Conservation (phyloP, 225 moss, liverwort and hornwort genomes). For the Bryoerythrophyllum caledonicum region DNA sequence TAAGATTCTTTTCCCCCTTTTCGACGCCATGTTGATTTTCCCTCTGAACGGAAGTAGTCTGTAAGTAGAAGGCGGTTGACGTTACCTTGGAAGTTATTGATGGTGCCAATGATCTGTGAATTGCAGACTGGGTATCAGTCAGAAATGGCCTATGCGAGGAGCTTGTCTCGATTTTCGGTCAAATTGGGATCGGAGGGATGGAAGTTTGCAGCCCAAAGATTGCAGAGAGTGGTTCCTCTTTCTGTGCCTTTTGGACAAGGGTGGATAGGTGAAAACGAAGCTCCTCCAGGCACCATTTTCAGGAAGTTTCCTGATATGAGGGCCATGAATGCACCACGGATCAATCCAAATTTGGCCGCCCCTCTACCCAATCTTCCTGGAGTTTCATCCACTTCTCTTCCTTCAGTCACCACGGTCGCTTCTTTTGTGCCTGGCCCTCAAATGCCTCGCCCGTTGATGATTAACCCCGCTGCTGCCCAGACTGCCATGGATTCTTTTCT, state of each 20-base stretch:
- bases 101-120: constrained; percentile 17
- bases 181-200: constrained; percentile 55
- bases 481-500: constrained; percentile 50
- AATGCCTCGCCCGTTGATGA: constrained; percentile 38
- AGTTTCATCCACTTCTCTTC: constrained; percentile 34
- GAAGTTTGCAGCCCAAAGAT: constrained; percentile 56
- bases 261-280: constrained; percentile 64
- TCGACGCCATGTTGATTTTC: background rate
- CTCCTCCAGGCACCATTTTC: constrained; percentile 62
- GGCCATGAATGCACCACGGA: constrained; percentile 26
- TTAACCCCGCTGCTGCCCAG: constrained; percentile 42
- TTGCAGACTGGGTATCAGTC: constrained; percentile 61
- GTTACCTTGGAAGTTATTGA: background rate
- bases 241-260: constrained; percentile 63
- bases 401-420: constrained; percentile 26
- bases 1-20: constrained; percentile 46
- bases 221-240: constrained; percentile 65
- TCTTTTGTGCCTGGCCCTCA: constrained; percentile 39
- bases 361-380: constrained; percentile 25
- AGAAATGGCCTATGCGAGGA: constrained; percentile 64
- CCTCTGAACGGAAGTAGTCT: background rate
- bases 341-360: constrained; percentile 33
- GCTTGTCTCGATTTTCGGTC: constrained; percentile 55
- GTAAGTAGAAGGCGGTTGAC: background rate
- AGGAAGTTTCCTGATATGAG: constrained; percentile 46